Percentiles rank a stretch among this genome's conserved stretches.
Conservation (phyloP, 176 grass and related monocot genomes). For the Zoysia japonica region DNA sequence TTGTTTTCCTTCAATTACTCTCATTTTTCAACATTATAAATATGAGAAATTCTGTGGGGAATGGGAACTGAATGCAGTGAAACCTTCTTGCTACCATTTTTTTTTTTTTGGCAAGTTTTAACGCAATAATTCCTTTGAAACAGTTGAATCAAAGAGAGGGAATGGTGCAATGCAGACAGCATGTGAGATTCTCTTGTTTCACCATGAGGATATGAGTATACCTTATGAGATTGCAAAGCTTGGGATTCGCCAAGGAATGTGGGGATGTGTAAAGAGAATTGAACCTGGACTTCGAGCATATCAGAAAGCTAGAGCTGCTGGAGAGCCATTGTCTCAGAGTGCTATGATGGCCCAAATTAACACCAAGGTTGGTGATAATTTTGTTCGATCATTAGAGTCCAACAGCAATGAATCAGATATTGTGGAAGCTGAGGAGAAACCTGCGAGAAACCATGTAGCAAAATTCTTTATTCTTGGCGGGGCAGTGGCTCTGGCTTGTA, state of each 20-base stretch:
- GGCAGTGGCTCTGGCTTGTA: constrained; percentile 74
- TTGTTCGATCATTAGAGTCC: constrained; percentile 52
- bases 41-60: neutral
- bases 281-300: constrained; percentile 78
- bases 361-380: constrained; percentile 51
- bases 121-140: constrained; percentile 21
- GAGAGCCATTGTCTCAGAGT: constrained; percentile 52
- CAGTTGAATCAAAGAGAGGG: constrained; percentile 74
- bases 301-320: constrained; percentile 50
- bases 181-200: constrained; percentile 81
- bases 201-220: constrained; percentile 92
- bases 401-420: constrained; percentile 43
- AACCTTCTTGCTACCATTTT: neutral
- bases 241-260: constrained; percentile 82
- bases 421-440: constrained; percentile 65
- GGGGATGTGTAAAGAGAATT: constrained; percentile 83
- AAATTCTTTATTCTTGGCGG: constrained; percentile 69
- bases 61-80: constrained; percentile 8
- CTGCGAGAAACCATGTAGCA: constrained; percentile 30
- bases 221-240: constrained; percentile 81
- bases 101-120: neutral
- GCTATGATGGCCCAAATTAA: constrained; percentile 66
- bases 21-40: neutral
- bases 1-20: neutral
- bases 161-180: constrained; percentile 44